Conservation (phyloP, 2,329 filamentous ascomycete species). For the Calonectria leucothoes region DNA sequence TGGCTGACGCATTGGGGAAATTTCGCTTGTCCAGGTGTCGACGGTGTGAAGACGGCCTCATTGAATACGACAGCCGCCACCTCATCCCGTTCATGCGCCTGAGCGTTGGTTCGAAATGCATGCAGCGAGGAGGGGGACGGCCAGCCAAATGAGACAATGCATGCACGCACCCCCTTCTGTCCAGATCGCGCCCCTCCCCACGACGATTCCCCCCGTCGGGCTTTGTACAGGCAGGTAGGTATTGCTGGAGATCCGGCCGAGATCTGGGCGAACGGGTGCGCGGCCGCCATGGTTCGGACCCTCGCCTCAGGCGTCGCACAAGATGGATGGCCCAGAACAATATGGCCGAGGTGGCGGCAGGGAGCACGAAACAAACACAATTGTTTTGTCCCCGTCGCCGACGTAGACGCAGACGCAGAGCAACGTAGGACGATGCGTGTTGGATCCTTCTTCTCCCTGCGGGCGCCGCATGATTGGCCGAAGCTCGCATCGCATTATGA, state of each 20-base stretch:
- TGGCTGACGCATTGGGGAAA: conserved; percentile 26
- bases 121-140: neutral
- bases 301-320: neutral
- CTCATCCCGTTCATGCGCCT: conserved; percentile 24
- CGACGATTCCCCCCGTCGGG: neutral
- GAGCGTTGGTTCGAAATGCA: conserved; percentile 1
- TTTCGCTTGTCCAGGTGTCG: conserved; percentile 30
- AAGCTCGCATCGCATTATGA: neutral
- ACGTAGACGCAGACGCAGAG: neutral
- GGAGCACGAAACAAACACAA: neutral
- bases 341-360: neutral
- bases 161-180: conserved; percentile 12
- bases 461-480: neutral
- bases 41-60: conserved; percentile 19
- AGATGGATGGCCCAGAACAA: neutral
- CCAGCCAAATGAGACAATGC: conserved; percentile 6
- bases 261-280: neutral
- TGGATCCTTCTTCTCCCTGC: neutral
- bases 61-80: neutral
- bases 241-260: neutral
- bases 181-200: neutral
- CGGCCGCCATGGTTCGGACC: neutral
- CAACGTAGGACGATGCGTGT: neutral
- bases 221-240: neutral
- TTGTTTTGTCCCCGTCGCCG: neutral